Conservation (phyloP, 177 flowering plant genomes). For the Telopea speciosissima region DNA sequence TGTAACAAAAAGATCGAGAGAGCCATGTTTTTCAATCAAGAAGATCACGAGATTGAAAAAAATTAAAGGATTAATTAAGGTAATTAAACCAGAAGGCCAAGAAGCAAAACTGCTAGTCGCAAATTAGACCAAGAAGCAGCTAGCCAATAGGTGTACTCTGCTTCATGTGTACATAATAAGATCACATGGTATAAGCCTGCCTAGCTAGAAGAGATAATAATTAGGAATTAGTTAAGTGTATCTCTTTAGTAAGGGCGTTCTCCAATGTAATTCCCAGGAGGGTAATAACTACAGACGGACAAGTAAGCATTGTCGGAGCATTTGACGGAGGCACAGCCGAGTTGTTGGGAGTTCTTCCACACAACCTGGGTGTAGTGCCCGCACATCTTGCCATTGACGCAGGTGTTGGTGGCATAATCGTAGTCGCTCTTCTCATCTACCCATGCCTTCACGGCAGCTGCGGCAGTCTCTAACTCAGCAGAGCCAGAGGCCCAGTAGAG, state of each 20-base stretch:
- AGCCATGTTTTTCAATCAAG: too few relatives aligned
- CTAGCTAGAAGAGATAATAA: too few relatives aligned
- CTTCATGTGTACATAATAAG: too few relatives aligned
- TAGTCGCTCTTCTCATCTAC: conserved; percentile 15
- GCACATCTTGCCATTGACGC: background rate
- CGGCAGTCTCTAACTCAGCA: background rate
- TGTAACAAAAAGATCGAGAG: too few relatives aligned
- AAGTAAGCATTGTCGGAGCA: background rate
- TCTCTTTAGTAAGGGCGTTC: background rate
- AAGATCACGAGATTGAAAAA: too few relatives aligned
- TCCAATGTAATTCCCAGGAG: conserved; percentile 5
- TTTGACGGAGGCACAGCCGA: conserved; percentile 7
- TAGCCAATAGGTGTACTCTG: too few relatives aligned
- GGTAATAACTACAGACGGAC: conserved; percentile 14
- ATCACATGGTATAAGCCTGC: too few relatives aligned
- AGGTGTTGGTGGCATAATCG: background rate
- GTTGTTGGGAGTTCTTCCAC: background rate
- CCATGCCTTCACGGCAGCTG: conserved; percentile 12
- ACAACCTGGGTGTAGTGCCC: conserved; percentile 19
- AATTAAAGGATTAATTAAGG: too few relatives aligned
- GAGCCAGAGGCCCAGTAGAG: conserved; percentile 13
- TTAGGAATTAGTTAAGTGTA: too few relatives aligned
- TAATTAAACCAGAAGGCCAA: too few relatives aligned
- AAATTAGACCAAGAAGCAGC: too few relatives aligned
- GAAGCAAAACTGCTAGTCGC: too few relatives aligned